Evolutionary conservation across 352 stramenopile genomes (phyloP), one percentile per base, ranked within the genome.

Genomic region (Phytophthora colocasiae): DNA sequence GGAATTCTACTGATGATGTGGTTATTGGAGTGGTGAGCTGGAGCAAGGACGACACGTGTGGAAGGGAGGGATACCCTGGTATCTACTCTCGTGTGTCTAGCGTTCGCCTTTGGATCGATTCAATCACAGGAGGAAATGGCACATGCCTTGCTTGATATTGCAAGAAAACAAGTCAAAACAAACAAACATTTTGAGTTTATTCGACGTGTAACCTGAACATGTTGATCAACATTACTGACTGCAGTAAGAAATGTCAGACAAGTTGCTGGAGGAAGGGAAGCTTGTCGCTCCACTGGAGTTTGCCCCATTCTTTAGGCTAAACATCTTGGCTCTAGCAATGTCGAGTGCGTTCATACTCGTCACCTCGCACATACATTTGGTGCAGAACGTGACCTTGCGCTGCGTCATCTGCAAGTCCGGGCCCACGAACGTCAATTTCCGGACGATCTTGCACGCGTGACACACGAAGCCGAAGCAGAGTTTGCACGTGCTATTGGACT

Each of bases 41-140:
- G 77, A 66, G 66, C 15, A 72, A 81, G 40, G 77, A 81, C 27
- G 32, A 68, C 17, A 60, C 29, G 3, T 91, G 80, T 19, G 80
- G 73, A 8, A 54, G 67, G 3, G 63, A 63, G 19, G 66, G 68
- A 10, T 77, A 83, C 31, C 57, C 65, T 3, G 76, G 74, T 5
- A 66, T 91, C 15, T 89, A 88, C 63, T 69, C 79, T 34, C 68
- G 76, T 15, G 74, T 91, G 43, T 84, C 78, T 6, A 70, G 63
- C 29, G 73, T 24, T 31, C 56, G 71, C 43, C 31, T 50, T 5
- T 89, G 77, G 77, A 78, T 89, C 49, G 60, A 71, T 45, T 58
- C 54, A 3, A 67, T 72, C 27, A 67, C 39, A 9, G 40, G 45
- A 11, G 50, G 57, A n/a, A 68, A 46, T 15, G 48, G 55, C 6